These are phyloP conservation scores for Apocynum venetum DNA, from an alignment of 257 asterid genomes.

Conservation along the genomic window DNA sequence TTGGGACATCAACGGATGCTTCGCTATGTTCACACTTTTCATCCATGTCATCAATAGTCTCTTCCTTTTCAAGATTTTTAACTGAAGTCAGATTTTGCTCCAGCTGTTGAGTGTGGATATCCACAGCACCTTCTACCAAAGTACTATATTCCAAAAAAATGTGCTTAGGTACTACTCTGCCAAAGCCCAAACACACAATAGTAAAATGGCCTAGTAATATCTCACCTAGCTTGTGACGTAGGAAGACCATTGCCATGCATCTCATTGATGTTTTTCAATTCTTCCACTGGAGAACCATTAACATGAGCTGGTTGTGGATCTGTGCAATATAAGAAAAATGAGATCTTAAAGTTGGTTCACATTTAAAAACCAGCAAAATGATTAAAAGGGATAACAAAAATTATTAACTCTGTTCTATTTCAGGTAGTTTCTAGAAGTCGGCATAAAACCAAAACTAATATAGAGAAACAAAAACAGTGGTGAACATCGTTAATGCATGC, in stretches of 20 bases:
- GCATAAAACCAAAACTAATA: not conserved
- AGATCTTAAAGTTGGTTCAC: not conserved
- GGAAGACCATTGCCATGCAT: constrained; percentile 33
- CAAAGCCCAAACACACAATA: not conserved
- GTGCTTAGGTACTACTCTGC: constrained; percentile 6
- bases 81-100: constrained; percentile 17
- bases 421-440: not conserved
- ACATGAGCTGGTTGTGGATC: constrained; percentile 22
- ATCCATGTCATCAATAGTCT: constrained; percentile 17
- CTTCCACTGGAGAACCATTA: constrained; percentile 31
- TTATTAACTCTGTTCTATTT: not conserved
- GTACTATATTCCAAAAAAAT: constrained; percentile 29
- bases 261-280: constrained; percentile 21
- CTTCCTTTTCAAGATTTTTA: constrained; percentile 10
- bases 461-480: not conserved
- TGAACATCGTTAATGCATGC: not conserved
- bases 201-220: not conserved
- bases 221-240: constrained; percentile 51
- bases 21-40: constrained; percentile 39
- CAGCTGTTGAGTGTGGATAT: constrained; percentile 21
- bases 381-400: not conserved
- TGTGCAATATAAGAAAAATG: constrained; percentile 10
- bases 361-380: not conserved
- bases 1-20: constrained; percentile 51
- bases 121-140: constrained; percentile 24